Evolutionary conservation across 108 stramenopile genomes (phyloP).

Genomic region (Poteriospumella lacustris): DNA sequence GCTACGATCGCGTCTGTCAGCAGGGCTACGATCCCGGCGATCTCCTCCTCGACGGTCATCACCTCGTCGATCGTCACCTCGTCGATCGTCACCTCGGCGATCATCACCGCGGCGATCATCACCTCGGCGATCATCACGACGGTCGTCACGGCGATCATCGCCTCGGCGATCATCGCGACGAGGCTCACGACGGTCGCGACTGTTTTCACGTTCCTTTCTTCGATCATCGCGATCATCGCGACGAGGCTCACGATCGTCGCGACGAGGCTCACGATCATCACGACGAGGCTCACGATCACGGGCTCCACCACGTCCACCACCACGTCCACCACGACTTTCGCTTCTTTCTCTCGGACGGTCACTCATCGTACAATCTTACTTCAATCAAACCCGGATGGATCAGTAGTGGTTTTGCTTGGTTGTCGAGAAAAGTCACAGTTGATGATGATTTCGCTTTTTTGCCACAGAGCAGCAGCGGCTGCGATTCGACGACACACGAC

Average conservation of each 20-base stretch:
- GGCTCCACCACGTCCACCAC: neutral
- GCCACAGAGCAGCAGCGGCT: too few relatives aligned
- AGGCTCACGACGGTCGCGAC: neutral
- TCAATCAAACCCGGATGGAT: neutral
- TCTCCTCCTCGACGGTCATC: too few relatives aligned
- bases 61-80: too few relatives aligned
- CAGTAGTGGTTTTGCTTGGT: neutral
- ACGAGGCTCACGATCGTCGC: neutral
- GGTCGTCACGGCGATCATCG: too few relatives aligned
- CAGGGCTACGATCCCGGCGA: too few relatives aligned
- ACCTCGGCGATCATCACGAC: too few relatives aligned
- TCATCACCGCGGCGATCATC: too few relatives aligned
- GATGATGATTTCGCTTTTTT: neutral
- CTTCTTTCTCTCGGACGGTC: neutral
- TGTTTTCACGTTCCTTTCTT: neutral
- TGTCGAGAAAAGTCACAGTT: neutral
- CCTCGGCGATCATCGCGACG: too few relatives aligned
- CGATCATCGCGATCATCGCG: neutral
- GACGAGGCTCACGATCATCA: neutral
- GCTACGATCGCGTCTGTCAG: constrained; percentile 32
- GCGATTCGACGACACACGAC: too few relatives aligned
- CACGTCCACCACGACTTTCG: neutral
- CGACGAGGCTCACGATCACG: neutral
- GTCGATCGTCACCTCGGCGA: too few relatives aligned
- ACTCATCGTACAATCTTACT: neutral